A percentile compares a stretch with the other conserved stretches of the same genome.
Conservation (phyloP, 2,329 filamentous ascomycete species). For the Grosmannia serpens region DNA sequence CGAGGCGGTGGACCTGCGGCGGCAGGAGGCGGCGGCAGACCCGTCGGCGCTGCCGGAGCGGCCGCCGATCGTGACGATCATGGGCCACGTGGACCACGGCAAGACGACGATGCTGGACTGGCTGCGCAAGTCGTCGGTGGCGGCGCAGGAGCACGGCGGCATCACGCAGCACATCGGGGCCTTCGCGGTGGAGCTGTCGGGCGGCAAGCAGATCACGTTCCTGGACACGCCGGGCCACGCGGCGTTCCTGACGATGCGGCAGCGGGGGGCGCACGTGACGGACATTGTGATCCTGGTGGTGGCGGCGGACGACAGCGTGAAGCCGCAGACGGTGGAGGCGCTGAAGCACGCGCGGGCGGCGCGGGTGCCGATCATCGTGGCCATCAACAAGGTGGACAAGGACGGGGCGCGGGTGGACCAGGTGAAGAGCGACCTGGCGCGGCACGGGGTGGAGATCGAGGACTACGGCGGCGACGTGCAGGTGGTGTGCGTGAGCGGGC, state of each 20-base stretch:
- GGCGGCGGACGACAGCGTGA: constrained; percentile 93
- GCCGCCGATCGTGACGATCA: constrained; percentile 94
- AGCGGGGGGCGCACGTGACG: constrained; percentile 88
- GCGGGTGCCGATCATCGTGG: constrained; percentile 90
- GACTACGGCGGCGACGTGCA: constrained; percentile 93
- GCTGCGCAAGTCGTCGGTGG: constrained; percentile 84
- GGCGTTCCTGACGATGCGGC: constrained; percentile 90
- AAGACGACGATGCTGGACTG: constrained; percentile 96
- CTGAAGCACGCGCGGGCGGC: constrained; percentile 84
- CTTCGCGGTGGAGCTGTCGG: constrained; percentile 80
- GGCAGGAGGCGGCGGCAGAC: constrained; percentile 58
- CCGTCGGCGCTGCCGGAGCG: constrained; percentile 56
- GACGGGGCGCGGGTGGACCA: constrained; percentile 66
- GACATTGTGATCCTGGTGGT: constrained; percentile 96
- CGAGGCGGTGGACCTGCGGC: constrained; percentile 57
- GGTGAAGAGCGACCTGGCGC: constrained; percentile 78
- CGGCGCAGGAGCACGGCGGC: constrained; percentile 82
- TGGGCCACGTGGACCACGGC: constrained; percentile 98
- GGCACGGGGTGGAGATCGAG: constrained; percentile 80
- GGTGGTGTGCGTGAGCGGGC: constrained; percentile 81
- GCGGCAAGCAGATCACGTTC: constrained; percentile 87
- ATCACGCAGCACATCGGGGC: constrained; percentile 99
- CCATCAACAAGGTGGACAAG: constrained; percentile 96
- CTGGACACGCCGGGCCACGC: constrained; percentile 94
- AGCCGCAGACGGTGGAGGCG: constrained; percentile 91